phyloP scores from a whole-genome alignment of 2,329 filamentous ascomycete genomes.

The Pseudogymnoascus sp. region DNA sequence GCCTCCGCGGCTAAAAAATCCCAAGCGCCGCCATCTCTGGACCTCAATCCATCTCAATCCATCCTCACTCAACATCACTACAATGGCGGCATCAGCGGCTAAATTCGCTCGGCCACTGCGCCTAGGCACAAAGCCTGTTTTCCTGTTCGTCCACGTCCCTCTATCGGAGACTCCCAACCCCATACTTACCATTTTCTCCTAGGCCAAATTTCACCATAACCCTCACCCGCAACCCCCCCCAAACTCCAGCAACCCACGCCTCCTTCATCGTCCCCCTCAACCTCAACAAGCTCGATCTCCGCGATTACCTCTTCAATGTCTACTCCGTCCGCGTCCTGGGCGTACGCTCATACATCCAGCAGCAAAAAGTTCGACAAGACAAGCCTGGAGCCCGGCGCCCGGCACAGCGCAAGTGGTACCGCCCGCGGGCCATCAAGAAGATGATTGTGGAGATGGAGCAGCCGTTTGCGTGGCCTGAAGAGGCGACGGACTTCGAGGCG shows the following conservation, averaged over 20 bases:
- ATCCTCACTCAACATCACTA: slow-evolving; percentile 1
- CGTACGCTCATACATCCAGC: slow-evolving; percentile 75
- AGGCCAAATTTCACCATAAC: slow-evolving; percentile 79
- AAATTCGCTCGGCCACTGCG: slow-evolving; percentile 9
- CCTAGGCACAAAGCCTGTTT: slow-evolving; percentile 37
- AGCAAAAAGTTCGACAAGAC: slow-evolving; percentile 54
- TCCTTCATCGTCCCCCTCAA: slow-evolving; percentile 84
- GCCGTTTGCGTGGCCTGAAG: slow-evolving; percentile 82
- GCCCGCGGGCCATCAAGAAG: slow-evolving; percentile 71
- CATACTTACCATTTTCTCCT: not conserved
- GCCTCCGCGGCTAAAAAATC: slow-evolving; percentile 9
- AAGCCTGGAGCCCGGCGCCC: slow-evolving; percentile 33
- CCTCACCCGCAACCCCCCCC: slow-evolving; percentile 61
- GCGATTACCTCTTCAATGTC: slow-evolving; percentile 84
- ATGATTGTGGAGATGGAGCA: slow-evolving; percentile 89
- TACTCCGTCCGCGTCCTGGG: slow-evolving; percentile 69
- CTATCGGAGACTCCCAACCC: not conserved
- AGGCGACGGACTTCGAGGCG: slow-evolving; percentile 52
- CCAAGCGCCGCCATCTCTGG: slow-evolving; percentile 9
- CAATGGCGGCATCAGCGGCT: slow-evolving; percentile 1
- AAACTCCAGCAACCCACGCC: slow-evolving; percentile 71
- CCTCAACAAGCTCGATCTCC: slow-evolving; percentile 93
- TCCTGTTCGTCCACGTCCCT: slow-evolving; percentile 33
- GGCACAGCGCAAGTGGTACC: slow-evolving; percentile 51
- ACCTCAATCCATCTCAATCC: not conserved